Conservation (phyloP, 75 land plant species). For the Pseudotsuga menziesii region DNA sequence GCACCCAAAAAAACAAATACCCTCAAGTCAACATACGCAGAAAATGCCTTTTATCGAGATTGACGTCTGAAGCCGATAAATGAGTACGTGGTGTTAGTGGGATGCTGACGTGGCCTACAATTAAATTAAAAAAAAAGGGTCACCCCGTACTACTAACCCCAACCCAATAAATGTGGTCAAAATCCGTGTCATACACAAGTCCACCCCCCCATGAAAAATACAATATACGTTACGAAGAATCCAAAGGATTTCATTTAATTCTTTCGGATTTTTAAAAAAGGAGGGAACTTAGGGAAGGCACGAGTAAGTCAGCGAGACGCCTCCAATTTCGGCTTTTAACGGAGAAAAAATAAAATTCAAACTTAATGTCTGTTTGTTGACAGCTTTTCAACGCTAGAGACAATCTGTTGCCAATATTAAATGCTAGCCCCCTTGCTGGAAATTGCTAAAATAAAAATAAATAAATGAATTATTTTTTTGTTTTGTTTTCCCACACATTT, state of each 20-base stretch:
- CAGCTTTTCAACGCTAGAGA: slow-evolving; percentile 11
- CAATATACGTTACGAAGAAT: not conserved
- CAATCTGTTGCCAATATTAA: not conserved
- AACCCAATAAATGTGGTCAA: slow-evolving; percentile 8
- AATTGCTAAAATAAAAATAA: not conserved
- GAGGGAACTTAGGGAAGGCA: no score
- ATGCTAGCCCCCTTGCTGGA: not conserved
- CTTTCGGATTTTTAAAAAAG: not conserved
- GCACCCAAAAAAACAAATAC: not conserved
- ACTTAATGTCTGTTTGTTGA: not conserved
- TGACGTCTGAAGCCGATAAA: slow-evolving; percentile 3
- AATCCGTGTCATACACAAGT: slow-evolving; percentile 9
- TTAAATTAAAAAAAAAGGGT: not conserved
- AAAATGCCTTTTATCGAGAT: not conserved
- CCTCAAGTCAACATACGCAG: not conserved
- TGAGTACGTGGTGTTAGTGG: slow-evolving; percentile 6
- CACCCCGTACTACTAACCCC: not conserved
- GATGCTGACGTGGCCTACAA: not conserved
- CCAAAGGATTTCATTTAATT: not conserved
- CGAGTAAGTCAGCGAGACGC: slow-evolving; percentile 10
- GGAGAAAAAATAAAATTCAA: not conserved
- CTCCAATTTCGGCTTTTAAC: slow-evolving; percentile 12
- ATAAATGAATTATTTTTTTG: no score
- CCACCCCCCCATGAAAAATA: not conserved
- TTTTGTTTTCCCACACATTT: no score